Conservation (phyloP, 108 stramenopile genomes). For the Pseudonitzschia multistriata region DNA sequence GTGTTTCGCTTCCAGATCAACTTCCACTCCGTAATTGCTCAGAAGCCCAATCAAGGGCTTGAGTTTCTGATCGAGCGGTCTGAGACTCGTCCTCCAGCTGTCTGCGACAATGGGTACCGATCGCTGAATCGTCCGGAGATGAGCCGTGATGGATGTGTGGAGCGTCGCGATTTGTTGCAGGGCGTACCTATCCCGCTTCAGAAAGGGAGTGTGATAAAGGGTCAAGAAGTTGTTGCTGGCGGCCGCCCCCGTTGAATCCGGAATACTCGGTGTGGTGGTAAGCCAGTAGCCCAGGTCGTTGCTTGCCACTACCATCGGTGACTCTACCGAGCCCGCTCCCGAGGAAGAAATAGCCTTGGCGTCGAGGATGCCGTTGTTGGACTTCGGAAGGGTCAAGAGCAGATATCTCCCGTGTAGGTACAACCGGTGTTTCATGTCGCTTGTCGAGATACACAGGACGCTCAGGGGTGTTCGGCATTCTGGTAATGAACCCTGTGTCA, state of each 20-base stretch:
- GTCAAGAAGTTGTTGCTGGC: slow-evolving; percentile 13
- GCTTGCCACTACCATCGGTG: slow-evolving; percentile 16
- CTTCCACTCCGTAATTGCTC: slow-evolving; percentile 57
- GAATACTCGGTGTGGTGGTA: slow-evolving; percentile 14
- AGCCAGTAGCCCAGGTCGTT: slow-evolving; percentile 22
- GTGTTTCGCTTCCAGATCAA: slow-evolving; percentile 12
- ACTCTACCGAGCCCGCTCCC: neutral
- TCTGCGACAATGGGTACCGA: slow-evolving; percentile 38
- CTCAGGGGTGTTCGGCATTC: slow-evolving; percentile 55
- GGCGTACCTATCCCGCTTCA: slow-evolving; percentile 54
- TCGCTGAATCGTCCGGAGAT: slow-evolving; percentile 40
- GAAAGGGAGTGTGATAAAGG: slow-evolving; percentile 47
- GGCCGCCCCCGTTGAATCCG: neutral
- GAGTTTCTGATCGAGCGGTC: slow-evolving; percentile 73
- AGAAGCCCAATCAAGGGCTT: slow-evolving; percentile 46
- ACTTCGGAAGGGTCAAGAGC: slow-evolving; percentile 19
- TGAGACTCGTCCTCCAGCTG: slow-evolving; percentile 64
- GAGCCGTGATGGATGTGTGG: slow-evolving; percentile 56
- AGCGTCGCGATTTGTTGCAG: slow-evolving; percentile 60
- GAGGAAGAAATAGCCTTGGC: neutral
- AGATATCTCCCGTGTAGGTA: slow-evolving; percentile 80
- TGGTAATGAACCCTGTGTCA: slow-evolving; percentile 19
- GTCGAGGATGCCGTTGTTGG: neutral
- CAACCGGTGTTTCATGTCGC: slow-evolving; percentile 36
- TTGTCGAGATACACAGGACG: slow-evolving; percentile 59